Conservation (phyloP, 345 rosid genomes). For the Eucalyptus regnans region DNA sequence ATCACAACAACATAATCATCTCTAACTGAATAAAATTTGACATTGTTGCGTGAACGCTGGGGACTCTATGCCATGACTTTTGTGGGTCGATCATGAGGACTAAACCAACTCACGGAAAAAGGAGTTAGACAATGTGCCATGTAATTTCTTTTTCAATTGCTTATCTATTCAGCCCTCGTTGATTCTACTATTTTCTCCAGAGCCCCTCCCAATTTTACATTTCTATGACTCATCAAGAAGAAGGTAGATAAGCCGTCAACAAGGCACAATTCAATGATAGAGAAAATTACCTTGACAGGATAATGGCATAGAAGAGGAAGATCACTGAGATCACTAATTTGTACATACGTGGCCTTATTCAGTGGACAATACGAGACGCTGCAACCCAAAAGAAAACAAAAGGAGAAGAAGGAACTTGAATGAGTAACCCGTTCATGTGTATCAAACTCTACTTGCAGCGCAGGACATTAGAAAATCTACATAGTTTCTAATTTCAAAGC, state of each 20-base stretch:
- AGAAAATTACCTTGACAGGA: slow-evolving; percentile 44
- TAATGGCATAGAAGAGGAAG: slow-evolving; percentile 70
- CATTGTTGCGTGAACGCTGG: not conserved
- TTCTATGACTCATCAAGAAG: not conserved
- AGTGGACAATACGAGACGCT: slow-evolving; percentile 26
- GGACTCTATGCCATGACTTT: not conserved
- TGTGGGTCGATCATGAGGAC: not conserved
- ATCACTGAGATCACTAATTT: slow-evolving; percentile 39
- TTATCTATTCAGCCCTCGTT: not conserved
- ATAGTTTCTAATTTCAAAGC: not conserved
- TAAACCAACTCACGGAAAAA: not conserved
- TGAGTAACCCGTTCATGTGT: not conserved
- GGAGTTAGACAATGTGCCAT: not conserved
- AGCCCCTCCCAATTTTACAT: not conserved
- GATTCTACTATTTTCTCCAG: not conserved
- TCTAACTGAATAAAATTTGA: not conserved
- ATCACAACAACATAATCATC: not conserved
- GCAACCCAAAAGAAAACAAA: not conserved
- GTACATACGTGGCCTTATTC: slow-evolving; percentile 11
- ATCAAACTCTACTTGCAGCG: not conserved
- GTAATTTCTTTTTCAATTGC: not conserved
- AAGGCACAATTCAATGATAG: not conserved
- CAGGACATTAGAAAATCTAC: not conserved
- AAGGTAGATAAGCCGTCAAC: not conserved
- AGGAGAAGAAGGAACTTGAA: not conserved